phyloP scores from a whole-genome alignment of 1,139 yeast genomes.

The Diutina rugosa region DNA sequence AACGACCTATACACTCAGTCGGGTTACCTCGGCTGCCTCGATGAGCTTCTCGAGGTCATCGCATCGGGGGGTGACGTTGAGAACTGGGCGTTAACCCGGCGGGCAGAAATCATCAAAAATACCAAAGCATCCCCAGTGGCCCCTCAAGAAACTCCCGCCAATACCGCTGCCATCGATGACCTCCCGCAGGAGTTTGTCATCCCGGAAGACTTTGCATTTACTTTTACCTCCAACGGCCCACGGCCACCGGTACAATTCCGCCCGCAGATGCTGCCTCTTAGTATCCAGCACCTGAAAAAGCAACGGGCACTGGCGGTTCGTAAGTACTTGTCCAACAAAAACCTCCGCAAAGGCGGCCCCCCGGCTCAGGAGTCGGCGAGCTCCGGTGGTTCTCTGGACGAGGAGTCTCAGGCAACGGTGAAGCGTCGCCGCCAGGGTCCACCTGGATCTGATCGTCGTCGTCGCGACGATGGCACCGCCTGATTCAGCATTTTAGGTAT shows the following conservation, averaged over 20 bases:
- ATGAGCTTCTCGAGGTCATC: constrained; percentile 38
- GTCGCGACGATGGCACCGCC: neutral
- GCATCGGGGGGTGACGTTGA: constrained; percentile 36
- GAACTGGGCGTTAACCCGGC: constrained; percentile 37
- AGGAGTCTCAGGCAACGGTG: neutral
- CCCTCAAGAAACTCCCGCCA: neutral
- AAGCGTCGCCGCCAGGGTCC: neutral
- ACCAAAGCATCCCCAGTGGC: neutral
- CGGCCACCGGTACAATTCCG: neutral
- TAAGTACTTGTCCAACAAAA: neutral
- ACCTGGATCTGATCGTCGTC: neutral
- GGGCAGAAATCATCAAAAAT: constrained; percentile 29
- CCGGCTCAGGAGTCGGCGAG: neutral
- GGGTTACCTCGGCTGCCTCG: constrained; percentile 46
- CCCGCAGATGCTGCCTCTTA: neutral
- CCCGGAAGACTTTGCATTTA: neutral
- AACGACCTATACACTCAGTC: neutral
- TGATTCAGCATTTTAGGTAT: neutral
- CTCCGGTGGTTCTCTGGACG: neutral
- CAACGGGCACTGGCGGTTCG: neutral
- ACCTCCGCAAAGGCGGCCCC: neutral
- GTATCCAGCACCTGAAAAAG: neutral
- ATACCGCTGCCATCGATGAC: neutral
- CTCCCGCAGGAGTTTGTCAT: neutral
- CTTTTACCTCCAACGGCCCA: neutral